A percentile compares a stretch with the other conserved stretches of the same genome.
Conservation (phyloP, 2,329 filamentous ascomycete genomes). For the Ascochyta lentis region DNA sequence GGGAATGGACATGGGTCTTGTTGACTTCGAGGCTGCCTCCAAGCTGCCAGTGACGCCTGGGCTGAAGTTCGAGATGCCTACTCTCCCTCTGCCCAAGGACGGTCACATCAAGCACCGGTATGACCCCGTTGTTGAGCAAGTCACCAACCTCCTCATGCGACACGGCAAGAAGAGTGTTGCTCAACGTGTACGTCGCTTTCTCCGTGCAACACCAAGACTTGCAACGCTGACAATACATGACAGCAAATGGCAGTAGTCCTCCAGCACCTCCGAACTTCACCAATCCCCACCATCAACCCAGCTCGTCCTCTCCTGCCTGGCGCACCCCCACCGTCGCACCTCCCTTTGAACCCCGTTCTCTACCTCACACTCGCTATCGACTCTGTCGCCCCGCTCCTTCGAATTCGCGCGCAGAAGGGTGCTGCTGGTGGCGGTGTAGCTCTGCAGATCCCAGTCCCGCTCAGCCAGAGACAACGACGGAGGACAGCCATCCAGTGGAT, state of each 20-base stretch:
- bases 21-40: conserved; percentile 31
- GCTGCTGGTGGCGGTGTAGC: conserved; percentile 85
- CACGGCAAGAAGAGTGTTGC: conserved; percentile 89
- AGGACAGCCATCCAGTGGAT: conserved; percentile 88
- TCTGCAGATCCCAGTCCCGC: conserved; percentile 81
- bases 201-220: background rate
- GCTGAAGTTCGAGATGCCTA: conserved; percentile 80
- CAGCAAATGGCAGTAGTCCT: conserved; percentile 87
- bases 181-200: conserved; percentile 71
- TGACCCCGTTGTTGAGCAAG: conserved; percentile 81
- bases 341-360: conserved; percentile 86
- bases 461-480: conserved; percentile 76
- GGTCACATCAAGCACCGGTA: conserved; percentile 80
- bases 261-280: conserved; percentile 80
- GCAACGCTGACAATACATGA: conserved; percentile 1
- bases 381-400: conserved; percentile 87
- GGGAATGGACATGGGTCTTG: conserved; percentile 41
- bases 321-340: conserved; percentile 75
- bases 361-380: conserved; percentile 93
- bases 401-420: conserved; percentile 76
- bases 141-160: conserved; percentile 89
- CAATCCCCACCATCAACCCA: conserved; percentile 77
- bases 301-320: conserved; percentile 75
- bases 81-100: conserved; percentile 67
- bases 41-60: conserved; percentile 52